Base-by-base conservation (phyloP, 345 rosid species). In the Rhizophora mangle region DNA sequence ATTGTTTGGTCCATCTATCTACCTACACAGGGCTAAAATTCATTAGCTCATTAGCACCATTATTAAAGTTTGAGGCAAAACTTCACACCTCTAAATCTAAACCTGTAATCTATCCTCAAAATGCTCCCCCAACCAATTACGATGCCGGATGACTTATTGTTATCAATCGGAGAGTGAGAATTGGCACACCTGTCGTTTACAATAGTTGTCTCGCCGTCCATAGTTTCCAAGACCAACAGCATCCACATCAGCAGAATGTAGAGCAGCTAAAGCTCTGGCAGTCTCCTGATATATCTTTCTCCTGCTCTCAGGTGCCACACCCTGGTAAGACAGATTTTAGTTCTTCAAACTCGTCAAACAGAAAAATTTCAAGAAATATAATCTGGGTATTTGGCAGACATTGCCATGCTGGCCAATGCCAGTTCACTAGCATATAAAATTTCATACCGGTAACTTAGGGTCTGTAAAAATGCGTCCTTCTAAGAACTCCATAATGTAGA, bases 401-500 rank as follows among this genome's bases (percentile, higher is more conserved):
- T 9, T 0, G 0, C 46, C 37, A 34, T 34, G 37, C 1, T 71
- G 64, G 74, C 58, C 61, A 55, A 47, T 55, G 15, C 29, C 71
- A 71, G 49, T 76, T 31, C 64, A 7, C 20, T 21, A 21, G 1
- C 4, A 2, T 21, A 8, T 26, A 55, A 55, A 55, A 15, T 46
- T 10, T 43, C 77, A 30, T 81, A 95, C 96, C 60, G 86, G 94
- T 63, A 95, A 82, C 70, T 74, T 75, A 0, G 91, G 89, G 72
- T 95, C 96, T 8, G 90, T 43, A 70, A 87, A 95, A 56, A 95
- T 87, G 26, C 97, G 85, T 3, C 97, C 99, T 83, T 95, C 96
- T 85, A 95, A 80, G 67, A 78, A 88, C 81, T 95, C 99, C 99
- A 95, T 95, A 70, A 95, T 88, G 83, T 95, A 95, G 80, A 95